A percentile compares a stretch with the other conserved stretches of the same genome.
phyloP scores from a whole-genome alignment of 257 asterid genomes.

The Ballota nigra region DNA sequence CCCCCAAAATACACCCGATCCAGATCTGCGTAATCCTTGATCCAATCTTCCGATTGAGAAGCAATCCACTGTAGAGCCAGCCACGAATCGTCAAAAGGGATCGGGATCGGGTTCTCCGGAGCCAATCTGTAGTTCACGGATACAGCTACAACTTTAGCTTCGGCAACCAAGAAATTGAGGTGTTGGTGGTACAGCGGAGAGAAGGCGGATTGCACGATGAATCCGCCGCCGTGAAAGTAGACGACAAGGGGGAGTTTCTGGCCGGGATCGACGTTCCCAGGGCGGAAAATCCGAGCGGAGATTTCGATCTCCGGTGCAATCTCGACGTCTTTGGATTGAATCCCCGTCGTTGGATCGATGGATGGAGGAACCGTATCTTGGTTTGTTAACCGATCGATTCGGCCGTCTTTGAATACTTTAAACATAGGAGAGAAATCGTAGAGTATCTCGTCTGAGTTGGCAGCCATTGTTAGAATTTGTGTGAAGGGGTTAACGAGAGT shows the following conservation, averaged over 20 bases:
- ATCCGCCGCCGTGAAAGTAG: constrained; percentile 63
- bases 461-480: constrained; percentile 34
- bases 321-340: constrained; percentile 41
- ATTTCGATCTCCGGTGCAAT: constrained; percentile 36
- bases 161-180: constrained; percentile 29
- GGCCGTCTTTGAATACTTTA: constrained; percentile 37
- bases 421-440: constrained; percentile 31
- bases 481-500: neutral
- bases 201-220: constrained; percentile 36
- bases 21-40: neutral
- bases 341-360: constrained; percentile 31
- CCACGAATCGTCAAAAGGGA: constrained; percentile 38
- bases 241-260: constrained; percentile 41
- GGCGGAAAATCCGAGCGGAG: constrained; percentile 40
- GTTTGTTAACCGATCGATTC: constrained; percentile 26
- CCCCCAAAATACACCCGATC: neutral
- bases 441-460: constrained; percentile 28
- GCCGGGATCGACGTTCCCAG: neutral
- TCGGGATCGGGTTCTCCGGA: constrained; percentile 40
- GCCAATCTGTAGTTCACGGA: constrained; percentile 35
- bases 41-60: constrained; percentile 16
- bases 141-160: constrained; percentile 36
- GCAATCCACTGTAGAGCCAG: constrained; percentile 32
- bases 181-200: constrained; percentile 11
- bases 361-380: constrained; percentile 28